These are phyloP conservation scores for Exophiala bonariae DNA, from an alignment of 2,329 filamentous ascomycete species.

Conservation along the genomic window DNA sequence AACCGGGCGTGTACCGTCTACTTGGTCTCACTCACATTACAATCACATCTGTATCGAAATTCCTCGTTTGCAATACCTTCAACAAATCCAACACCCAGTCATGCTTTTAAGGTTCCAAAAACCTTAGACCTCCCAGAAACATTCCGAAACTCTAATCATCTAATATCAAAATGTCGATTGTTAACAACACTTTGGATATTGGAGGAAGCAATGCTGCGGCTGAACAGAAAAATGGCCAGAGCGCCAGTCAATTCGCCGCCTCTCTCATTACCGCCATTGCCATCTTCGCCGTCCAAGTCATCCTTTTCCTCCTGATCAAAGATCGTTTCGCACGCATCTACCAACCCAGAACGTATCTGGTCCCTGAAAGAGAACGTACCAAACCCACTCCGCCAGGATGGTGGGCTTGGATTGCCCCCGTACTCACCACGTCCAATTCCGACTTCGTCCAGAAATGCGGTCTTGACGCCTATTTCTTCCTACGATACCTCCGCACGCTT, in stretches of 20 bases:
- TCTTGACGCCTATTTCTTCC: conserved; percentile 94
- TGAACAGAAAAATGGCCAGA: conserved; percentile 23
- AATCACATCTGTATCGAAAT: conserved; percentile 6
- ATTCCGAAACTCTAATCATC: background rate
- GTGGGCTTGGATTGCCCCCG: conserved; percentile 54
- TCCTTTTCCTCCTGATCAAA: conserved; percentile 74
- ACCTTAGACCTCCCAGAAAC: background rate
- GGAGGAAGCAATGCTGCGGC: conserved; percentile 18
- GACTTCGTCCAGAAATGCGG: conserved; percentile 95
- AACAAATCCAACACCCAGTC: no score
- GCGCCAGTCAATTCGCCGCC: conserved; percentile 57
- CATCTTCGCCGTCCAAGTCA: conserved; percentile 63
- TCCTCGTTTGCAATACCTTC: no score
- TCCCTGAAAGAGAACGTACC: conserved; percentile 80
- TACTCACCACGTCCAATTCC: conserved; percentile 69
- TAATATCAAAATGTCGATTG: conserved; percentile 15
- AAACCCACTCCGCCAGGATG: conserved; percentile 66
- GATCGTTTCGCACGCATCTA: conserved; percentile 81
- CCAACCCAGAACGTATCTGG: conserved; percentile 81
- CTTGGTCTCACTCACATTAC: no score
- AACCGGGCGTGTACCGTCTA: no score
- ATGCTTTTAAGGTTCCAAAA: background rate
- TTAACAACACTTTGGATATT: conserved; percentile 17
- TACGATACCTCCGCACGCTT: conserved; percentile 83
- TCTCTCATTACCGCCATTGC: conserved; percentile 63